Evolutionary conservation across 805 yeast species (phyloP), one percentile per base, ranked within the genome.

Genomic region (Ogataea pilisensis): DNA sequence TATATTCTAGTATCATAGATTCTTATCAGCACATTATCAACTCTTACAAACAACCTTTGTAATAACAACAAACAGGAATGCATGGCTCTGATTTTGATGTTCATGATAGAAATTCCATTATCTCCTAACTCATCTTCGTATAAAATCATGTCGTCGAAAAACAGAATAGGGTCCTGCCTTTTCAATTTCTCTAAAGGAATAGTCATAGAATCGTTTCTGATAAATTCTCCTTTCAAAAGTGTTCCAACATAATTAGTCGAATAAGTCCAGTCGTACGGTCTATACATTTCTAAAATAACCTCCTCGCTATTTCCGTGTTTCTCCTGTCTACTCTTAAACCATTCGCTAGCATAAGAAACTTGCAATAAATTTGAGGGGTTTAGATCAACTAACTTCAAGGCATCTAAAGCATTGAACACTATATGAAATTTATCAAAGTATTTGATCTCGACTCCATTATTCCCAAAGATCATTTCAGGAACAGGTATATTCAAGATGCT

Each of bases 381-480:
- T n/a, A 43, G 37, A 36, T 65, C 65, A 3, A 85, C 90, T 31
- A 66, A 54, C 43, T 72, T 76, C 39, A 85, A 62, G 0, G 95
- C 96, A 55, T 84, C 93, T 32, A 82, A 64, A 0, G 96, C 82
- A 56, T 85, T 82, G 63, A 90, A 89, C 32, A 68, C 71, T 12
- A 91, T 70, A n/a, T 47, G 53, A 20, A 60, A 56, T 22, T 43
- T 30, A 3, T 28, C 59, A 45, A 44, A 44, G 35, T 43, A 45
- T 7, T 35, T 21, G 8, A 76, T 27, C 63, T 70, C 73, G 9
- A 89, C 78, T 42, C 64, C 63, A 57, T 85, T 90, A 50, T 85
- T 78, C 8, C 98, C 98, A 65, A 93, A 93, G 5, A 93, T 89
- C 98, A 93, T 93, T 60, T 93, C 99, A 0, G 99, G 99, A 32